phyloP scores from a whole-genome alignment of 2,329 filamentous ascomycete genomes.

The Neofusicoccum parvum region DNA sequence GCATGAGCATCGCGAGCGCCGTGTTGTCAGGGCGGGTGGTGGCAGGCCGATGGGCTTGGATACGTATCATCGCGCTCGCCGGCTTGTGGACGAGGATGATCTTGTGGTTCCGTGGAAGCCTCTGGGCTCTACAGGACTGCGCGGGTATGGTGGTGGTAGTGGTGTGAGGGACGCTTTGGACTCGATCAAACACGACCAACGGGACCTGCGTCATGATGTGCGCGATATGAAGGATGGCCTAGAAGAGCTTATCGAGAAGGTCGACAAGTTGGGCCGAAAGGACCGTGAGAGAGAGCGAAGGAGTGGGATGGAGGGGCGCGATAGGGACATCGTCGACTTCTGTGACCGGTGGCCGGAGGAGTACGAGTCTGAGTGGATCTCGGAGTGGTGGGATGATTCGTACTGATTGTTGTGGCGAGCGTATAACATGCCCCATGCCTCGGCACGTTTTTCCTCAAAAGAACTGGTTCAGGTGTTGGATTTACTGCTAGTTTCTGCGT shows the following conservation, averaged over 20 bases:
- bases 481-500: too few relatives aligned
- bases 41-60: neutral
- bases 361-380: neutral
- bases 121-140: neutral
- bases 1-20: slow-evolving; percentile 1
- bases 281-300: neutral
- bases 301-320: neutral
- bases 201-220: slow-evolving; percentile 8
- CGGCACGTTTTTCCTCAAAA: too few relatives aligned
- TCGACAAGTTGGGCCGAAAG: neutral
- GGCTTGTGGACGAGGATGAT: neutral
- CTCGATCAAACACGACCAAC: slow-evolving; percentile 1
- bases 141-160: neutral
- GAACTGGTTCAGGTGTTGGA: too few relatives aligned
- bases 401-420: neutral
- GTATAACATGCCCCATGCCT: too few relatives aligned
- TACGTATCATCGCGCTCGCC: neutral
- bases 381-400: slow-evolving; percentile 14
- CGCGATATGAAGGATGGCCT: slow-evolving; percentile 1
- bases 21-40: neutral
- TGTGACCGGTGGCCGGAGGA: neutral
- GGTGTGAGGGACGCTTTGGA: neutral
- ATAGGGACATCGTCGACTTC: neutral
- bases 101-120: neutral
- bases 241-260: neutral